A percentile compares a stretch with the other conserved stretches of the same genome.
These are phyloP conservation scores for Aspergillus leporis DNA, from an alignment of 495 filamentous ascomycete species.

Conservation along the genomic window DNA sequence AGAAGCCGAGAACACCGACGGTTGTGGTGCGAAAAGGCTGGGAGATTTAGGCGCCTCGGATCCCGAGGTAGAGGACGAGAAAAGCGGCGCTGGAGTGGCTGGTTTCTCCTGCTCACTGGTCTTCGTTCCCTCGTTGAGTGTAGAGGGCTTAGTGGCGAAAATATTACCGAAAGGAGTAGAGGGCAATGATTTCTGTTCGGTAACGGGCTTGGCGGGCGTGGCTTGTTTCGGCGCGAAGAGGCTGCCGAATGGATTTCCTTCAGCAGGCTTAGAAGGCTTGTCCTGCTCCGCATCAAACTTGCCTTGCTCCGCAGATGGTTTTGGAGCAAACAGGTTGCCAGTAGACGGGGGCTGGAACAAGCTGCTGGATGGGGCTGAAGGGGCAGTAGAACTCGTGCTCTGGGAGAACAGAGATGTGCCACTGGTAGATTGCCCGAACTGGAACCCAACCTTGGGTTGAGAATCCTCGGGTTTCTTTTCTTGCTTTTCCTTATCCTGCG, in stretches of 20 bases:
- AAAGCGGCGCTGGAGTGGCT: conserved; percentile 9
- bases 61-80: conserved; percentile 6
- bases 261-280: conserved; percentile 20
- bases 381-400: conserved; percentile 13
- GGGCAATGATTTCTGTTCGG: conserved; percentile 18
- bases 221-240: conserved; percentile 33
- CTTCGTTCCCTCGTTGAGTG: conserved; percentile 16
- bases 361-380: conserved; percentile 14
- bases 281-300: conserved; percentile 18
- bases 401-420: conserved; percentile 24
- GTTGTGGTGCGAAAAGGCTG: conserved; percentile 15
- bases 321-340: conserved; percentile 25
- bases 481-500: conserved; percentile 15
- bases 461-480: conserved; percentile 17
- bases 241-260: conserved; percentile 25
- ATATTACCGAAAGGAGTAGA: conserved; percentile 22
- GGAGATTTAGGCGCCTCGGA: not conserved
- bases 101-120: conserved; percentile 13
- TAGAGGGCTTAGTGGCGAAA: conserved; percentile 18
- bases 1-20: conserved; percentile 16
- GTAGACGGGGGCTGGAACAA: conserved; percentile 23
- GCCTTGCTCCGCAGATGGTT: conserved; percentile 10
- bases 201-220: conserved; percentile 9
- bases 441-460: conserved; percentile 14
- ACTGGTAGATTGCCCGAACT: conserved; percentile 13